Evolutionary conservation across 371 early-diverging fungal species (phyloP).

Genomic region (Mortierella sp.): DNA sequence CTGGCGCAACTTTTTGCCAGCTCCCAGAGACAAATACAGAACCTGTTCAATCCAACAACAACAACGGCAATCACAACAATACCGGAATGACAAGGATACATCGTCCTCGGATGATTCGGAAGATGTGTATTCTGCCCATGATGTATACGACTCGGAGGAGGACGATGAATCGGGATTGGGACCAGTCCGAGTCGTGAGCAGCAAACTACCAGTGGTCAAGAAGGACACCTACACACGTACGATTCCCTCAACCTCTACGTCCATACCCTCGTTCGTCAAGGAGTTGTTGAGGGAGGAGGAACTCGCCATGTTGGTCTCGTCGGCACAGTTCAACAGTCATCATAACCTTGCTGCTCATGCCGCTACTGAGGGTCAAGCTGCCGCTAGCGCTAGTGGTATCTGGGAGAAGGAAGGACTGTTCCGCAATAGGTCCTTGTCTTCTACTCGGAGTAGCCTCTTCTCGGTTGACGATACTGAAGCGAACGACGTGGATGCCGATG

Average conservation of each 20-base stretch:
- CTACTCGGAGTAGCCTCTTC: background rate
- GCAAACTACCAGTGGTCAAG: background rate
- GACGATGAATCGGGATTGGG: background rate
- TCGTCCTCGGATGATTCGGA: background rate
- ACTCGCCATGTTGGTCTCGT: constrained; percentile 11
- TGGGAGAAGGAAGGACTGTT: background rate
- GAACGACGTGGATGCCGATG: constrained; percentile 32
- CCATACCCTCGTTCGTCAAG: constrained; percentile 26
- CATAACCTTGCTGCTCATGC: constrained; percentile 4
- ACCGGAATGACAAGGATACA: background rate
- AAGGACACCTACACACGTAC: background rate
- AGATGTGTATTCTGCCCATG: background rate
- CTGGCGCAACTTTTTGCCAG: constrained; percentile 49
- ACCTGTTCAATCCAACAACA: background rate
- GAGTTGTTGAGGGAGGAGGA: constrained; percentile 29
- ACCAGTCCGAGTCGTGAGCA: background rate
- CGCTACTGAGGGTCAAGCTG: background rate
- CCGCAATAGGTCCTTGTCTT: background rate
- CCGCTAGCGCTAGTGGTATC: too few species aligned
- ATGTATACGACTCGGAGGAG: background rate
- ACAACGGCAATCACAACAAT: background rate
- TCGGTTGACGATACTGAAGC: constrained; percentile 19
- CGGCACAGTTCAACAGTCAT: background rate
- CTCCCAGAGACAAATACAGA: background rate
- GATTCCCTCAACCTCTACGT: background rate